These are phyloP conservation scores for Turritis glabra DNA, from an alignment of 345 rosid genomes.

Conservation along the genomic window DNA sequence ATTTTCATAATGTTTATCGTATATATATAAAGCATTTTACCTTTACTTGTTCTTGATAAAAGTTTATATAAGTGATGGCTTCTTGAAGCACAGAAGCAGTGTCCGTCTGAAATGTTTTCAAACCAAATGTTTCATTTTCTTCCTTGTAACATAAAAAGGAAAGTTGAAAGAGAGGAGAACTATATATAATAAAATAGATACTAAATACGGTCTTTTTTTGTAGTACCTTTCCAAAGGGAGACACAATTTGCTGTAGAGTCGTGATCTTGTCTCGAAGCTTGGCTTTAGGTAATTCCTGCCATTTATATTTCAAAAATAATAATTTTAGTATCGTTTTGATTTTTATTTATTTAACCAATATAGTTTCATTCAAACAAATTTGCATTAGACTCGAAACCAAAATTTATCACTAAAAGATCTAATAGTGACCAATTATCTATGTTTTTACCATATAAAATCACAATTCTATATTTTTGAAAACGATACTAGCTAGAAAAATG, in stretches of 20 bases:
- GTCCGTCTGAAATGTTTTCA: constrained; percentile 64
- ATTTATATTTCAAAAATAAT: not conserved
- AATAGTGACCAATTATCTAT: not conserved
- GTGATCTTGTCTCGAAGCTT: constrained; percentile 85
- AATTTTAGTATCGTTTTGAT: not conserved
- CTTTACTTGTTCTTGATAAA: constrained; percentile 83
- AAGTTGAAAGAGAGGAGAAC: not conserved
- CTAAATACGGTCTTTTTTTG: constrained; percentile 5
- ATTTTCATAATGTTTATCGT: not conserved
- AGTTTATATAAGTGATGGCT: constrained; percentile 75
- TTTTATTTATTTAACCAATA: not conserved
- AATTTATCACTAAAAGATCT: not conserved
- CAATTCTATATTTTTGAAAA: too few relatives aligned
- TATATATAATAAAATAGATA: not conserved
- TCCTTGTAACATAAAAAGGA: not conserved
- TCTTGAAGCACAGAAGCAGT: constrained; percentile 87
- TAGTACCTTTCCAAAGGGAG: constrained; percentile 93
- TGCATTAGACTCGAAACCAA: not conserved
- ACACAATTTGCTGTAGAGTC: constrained; percentile 92
- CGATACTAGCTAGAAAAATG: too few relatives aligned
- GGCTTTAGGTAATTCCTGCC: constrained; percentile 72
- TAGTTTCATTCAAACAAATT: not conserved
- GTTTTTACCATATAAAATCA: too few relatives aligned
- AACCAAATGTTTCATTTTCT: not conserved
- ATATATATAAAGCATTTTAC: constrained; percentile 34